phyloP scores from a whole-genome alignment of 306 rosid species.

The Trifolium dubium region DNA sequence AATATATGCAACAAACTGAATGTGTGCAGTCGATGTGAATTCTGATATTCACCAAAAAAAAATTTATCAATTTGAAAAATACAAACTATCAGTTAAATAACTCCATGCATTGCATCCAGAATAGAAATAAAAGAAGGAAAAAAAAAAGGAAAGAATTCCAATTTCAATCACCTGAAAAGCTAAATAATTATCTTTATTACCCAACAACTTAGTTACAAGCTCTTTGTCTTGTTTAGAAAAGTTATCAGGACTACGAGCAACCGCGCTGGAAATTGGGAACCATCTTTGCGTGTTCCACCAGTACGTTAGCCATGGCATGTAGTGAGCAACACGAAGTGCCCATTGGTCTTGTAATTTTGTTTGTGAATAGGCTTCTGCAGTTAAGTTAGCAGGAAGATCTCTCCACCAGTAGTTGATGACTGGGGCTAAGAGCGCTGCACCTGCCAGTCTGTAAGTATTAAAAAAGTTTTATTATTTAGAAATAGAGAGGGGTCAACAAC shows the following conservation, averaged over 20 bases:
- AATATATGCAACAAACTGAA: constrained; percentile 3
- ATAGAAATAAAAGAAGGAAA: neutral
- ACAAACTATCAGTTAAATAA: constrained; percentile 17
- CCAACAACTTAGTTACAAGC: neutral
- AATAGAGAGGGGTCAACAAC: too few species aligned
- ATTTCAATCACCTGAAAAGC: constrained; percentile 35
- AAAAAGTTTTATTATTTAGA: neutral
- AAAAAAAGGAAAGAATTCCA: neutral
- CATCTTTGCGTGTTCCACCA: constrained; percentile 94
- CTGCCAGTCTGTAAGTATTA: constrained; percentile 67
- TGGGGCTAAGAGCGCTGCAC: constrained; percentile 76
- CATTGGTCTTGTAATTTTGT: constrained; percentile 63
- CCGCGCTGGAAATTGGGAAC: constrained; percentile 52
- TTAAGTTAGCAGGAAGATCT: constrained; percentile 72
- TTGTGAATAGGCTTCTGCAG: constrained; percentile 54
- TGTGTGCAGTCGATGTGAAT: constrained; percentile 1
- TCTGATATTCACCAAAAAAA: constrained; percentile 31
- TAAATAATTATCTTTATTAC: constrained; percentile 11
- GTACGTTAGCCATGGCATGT: constrained; percentile 82
- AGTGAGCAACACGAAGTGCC: constrained; percentile 74
- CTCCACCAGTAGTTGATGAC: constrained; percentile 84
- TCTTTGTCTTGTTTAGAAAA: constrained; percentile 49
- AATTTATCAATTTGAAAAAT: constrained; percentile 18
- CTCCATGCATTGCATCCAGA: constrained; percentile 9
- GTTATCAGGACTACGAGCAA: constrained; percentile 21